Evolutionary conservation across 1,284 basidiomycete genomes (phyloP), one percentile per base, ranked within the genome.

Genomic region (Apiotrichum veenhuisii): DNA sequence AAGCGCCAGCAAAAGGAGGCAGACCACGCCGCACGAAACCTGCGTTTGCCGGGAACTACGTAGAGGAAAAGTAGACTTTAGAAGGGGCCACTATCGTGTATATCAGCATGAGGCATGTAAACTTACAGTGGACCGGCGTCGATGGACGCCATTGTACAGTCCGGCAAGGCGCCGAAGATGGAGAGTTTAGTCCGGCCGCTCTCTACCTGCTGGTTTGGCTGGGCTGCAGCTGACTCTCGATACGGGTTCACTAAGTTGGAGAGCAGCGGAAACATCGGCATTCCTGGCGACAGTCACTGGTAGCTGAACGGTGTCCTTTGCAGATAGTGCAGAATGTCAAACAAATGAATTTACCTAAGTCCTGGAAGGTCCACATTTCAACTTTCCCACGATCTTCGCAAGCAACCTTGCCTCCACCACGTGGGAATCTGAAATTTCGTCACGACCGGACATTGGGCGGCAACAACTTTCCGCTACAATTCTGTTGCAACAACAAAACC

Each of bases 381-480:
- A 9, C 40, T n/a, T 41, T 41, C 40, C 40, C 40, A 41, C 40
- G 40, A 9, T 41, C n/a, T 9, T 20, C n/a, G 18, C n/a, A 5
- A 11, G 10, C 10, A 10, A 14, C n/a, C n/a, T 7, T n/a, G 10
- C 8, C 5, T 9, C 14, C 15, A 55, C 54, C 58, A n/a, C n/a
- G 58, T 59, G 58, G 54, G 58, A 59, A 55, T 23, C 45, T 55
- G 22, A 56, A 59, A 59, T 56, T 59, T 59, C 54, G 30, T 23
- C 36, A 27, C n/a, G 9, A 11, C 18, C 22, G 3, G 23, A 33
- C 30, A 18, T 34, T 33, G 20, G n/a, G 45, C 26, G n/a, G 22
- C 42, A 25, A 26, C 26, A 17, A n/a, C 17, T 9, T n/a, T 5
- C 20, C 9, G 3, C 5, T 12, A 9, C 15, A 20, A 33, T 38